Conservation (phyloP, 139 green algal genomes). For the Eudorina sp. region DNA sequence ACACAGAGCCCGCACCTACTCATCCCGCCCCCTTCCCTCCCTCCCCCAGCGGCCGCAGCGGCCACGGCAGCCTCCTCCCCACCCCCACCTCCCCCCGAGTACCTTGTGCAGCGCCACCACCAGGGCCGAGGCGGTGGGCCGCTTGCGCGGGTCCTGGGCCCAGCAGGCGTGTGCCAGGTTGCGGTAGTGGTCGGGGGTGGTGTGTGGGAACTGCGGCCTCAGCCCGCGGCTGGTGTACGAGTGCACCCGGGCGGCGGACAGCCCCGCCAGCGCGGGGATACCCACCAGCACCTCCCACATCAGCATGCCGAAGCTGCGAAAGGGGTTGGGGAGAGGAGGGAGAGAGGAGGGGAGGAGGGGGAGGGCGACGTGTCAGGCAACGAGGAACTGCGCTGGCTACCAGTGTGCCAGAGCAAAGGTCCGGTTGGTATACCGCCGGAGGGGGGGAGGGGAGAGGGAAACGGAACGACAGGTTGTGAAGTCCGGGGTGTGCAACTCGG, state of each 20-base stretch:
- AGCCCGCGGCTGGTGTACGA: slow-evolving; percentile 34
- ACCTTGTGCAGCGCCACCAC: slow-evolving; percentile 29
- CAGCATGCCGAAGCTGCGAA: slow-evolving; percentile 36
- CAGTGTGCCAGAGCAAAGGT: not conserved
- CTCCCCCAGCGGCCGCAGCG: no score
- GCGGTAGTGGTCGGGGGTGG: slow-evolving; percentile 39
- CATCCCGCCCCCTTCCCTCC: not conserved
- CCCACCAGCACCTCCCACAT: slow-evolving; percentile 49
- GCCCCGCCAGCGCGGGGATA: slow-evolving; percentile 26
- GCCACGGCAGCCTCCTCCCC: no score
- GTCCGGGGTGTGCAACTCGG: no score
- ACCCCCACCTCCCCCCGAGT: no score
- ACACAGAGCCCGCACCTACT: no score
- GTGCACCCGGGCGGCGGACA: slow-evolving; percentile 32
- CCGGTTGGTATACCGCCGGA: not conserved
- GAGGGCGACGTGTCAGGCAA: no score
- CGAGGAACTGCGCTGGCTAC: not conserved
- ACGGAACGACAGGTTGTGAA: no score
- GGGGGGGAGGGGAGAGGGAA: no score
- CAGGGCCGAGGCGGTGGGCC: slow-evolving; percentile 3
- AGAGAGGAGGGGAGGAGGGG: not conserved
- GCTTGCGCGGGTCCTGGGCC: slow-evolving; percentile 27
- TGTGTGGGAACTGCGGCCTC: slow-evolving; percentile 20
- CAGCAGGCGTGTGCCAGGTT: slow-evolving; percentile 31
- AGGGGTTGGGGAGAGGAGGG: not conserved